Conservation (phyloP, 106 monocot species). For the Phalaenopsis aphrodite region DNA sequence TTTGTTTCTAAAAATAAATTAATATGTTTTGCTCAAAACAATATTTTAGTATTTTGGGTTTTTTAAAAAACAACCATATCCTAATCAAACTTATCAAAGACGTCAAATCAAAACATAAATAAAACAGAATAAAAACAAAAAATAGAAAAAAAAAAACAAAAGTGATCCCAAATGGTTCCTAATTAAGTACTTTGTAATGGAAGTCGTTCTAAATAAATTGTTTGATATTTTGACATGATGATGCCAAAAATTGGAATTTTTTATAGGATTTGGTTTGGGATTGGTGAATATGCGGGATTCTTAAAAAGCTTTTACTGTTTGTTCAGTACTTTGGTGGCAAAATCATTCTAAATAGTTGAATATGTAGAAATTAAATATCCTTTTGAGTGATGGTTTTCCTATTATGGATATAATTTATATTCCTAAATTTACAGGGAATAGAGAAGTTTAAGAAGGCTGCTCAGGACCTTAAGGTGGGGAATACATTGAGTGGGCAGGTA, state of each 20-base stretch:
- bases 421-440: constrained; percentile 49
- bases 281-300: background rate
- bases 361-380: background rate
- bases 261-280: too few relatives aligned
- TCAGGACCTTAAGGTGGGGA: constrained; percentile 64
- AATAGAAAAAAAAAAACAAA: too few relatives aligned
- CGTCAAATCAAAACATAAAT: too few relatives aligned
- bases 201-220: background rate
- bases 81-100: too few relatives aligned
- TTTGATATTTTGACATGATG: background rate
- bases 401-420: background rate
- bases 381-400: background rate
- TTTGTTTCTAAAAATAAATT: too few relatives aligned
- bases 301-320: background rate
- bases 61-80: too few relatives aligned
- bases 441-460: constrained; percentile 92
- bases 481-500: constrained; percentile 76
- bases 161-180: too few relatives aligned
- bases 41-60: too few relatives aligned
- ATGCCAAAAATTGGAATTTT: background rate
- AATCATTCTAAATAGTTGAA: background rate
- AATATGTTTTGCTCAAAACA: too few relatives aligned
- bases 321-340: background rate
- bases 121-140: too few relatives aligned
- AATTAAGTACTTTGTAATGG: background rate